These are phyloP conservation scores for Sphaceloma murrayae DNA, from an alignment of 2,329 filamentous ascomycete species.

Conservation along the genomic window DNA sequence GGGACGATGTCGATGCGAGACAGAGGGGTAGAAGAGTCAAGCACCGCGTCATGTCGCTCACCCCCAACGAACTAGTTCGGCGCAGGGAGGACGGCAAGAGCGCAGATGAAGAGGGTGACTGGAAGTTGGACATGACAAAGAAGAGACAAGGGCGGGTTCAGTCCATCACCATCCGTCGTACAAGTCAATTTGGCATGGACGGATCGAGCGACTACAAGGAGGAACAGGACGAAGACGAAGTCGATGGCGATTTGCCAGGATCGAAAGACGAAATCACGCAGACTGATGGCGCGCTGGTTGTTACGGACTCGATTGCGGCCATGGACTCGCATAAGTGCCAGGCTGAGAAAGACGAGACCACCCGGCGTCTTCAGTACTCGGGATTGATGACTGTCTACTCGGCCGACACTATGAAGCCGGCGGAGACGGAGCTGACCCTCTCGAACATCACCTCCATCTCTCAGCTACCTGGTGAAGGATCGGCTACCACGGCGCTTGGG, in stretches of 20 bases:
- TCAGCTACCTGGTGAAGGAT: neutral
- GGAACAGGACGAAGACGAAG: neutral
- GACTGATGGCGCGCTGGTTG: neutral
- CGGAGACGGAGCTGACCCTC: neutral
- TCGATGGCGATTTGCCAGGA: neutral
- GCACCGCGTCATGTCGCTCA: conserved; percentile 23
- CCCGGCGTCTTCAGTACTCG: neutral
- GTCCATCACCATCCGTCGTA: conserved; percentile 18
- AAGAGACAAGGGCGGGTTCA: conserved; percentile 18
- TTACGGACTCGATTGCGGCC: neutral
- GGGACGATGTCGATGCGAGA: conserved; percentile 28
- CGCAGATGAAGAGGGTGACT: conserved; percentile 18
- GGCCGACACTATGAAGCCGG: neutral
- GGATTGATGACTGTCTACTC: neutral
- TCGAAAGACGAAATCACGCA: neutral
- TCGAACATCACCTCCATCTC: conserved; percentile 3
- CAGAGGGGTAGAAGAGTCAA: conserved; percentile 25
- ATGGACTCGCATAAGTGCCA: conserved; percentile 1
- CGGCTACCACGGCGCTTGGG: too few relatives aligned
- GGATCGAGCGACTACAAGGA: neutral
- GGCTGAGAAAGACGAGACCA: neutral
- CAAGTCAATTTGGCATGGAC: neutral
- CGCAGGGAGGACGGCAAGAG: conserved; percentile 7
- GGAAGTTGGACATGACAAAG: conserved; percentile 18
- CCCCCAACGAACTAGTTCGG: conserved; percentile 12